phyloP scores from a whole-genome alignment of 2,329 filamentous ascomycete species.

The Trichoderma sp. region DNA sequence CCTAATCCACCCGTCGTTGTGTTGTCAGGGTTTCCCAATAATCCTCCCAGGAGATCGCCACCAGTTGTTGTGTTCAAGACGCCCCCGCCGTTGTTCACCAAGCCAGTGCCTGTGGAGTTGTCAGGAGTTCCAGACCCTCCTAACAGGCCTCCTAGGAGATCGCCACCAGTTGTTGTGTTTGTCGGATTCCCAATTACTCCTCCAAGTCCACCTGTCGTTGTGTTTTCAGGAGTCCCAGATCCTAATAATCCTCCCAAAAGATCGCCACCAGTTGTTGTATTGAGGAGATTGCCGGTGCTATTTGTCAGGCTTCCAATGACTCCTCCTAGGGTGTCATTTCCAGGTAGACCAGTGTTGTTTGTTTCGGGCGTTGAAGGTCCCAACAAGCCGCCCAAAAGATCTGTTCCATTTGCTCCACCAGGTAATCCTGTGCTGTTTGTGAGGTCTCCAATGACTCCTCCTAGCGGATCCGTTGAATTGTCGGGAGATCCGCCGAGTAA shows the following conservation, averaged over 20 bases:
- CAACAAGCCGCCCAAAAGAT: neutral
- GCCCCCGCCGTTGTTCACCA: no score
- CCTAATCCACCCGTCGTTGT: neutral
- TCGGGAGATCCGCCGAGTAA: neutral
- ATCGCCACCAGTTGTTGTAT: neutral
- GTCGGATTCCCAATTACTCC: no score
- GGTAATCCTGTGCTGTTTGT: neutral
- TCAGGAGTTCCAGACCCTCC: no score
- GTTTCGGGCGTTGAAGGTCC: no score
- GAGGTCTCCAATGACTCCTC: no score
- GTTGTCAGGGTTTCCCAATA: neutral
- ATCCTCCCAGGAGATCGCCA: neutral
- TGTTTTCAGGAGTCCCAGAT: neutral
- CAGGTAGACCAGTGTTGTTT: neutral
- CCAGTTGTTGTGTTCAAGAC: no score
- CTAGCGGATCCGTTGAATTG: neutral
- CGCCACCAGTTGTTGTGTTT: no score
- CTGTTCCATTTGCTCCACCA: neutral
- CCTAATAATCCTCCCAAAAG: neutral
- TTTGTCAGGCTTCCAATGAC: neutral
- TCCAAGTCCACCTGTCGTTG: neutral
- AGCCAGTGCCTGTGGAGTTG: no score
- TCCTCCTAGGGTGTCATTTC: neutral
- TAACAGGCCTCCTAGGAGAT: no score
- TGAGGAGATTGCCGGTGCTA: no score